Base-by-base conservation (phyloP, 495 filamentous ascomycete genomes). In the Terfezia boudieri region DNA sequence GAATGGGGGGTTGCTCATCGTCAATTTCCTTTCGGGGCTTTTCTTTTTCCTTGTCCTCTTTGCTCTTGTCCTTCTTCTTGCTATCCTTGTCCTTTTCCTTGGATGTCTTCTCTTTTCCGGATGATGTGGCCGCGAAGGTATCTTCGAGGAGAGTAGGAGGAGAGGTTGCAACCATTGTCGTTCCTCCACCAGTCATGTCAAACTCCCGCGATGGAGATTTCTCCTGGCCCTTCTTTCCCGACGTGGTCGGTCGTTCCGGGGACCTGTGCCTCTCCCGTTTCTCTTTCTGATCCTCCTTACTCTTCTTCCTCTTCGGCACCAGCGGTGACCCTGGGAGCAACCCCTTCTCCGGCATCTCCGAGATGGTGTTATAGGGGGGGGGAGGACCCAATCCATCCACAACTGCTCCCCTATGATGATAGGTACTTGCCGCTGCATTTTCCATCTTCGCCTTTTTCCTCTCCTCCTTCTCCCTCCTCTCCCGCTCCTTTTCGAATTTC, bases 401-500 rank as follows among this genome's bases (percentile, higher is more conserved):
- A 46, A 4, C 17, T 8, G 4, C 41, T 5, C 4, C 41, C 17
- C 41, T 14, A 20, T 46, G 41, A 20, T 46, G 41, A 20, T 46
- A 20, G 41, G 17, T 46, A 20, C 8, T 46, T 5, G 41, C 41
- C 12, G 8, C 41, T 20, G 41, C 41, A 6, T 46, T 46, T 46
- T 14, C 41, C 17, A 46, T 4, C 41, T 46, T 46, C 4, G 41
- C 41, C 41, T 46, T 14, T 46, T 20, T 46, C 41, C 41, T 46
- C 17, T 46, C 41, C 17, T 46, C 41, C 41, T 46, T 46, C 17
- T 46, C 41, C 41, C 41, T 46, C 41, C 41, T 14, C 41, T 46
- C 41, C 12, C 8, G 32, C n/a, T 55, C 60, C 12, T 37, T 53
- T 32, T 56, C 59, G 20, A 55, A 59, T 53, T 50, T 55, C 49